These are phyloP conservation scores for Dendrobium chrysotoxum DNA, from an alignment of 106 monocot genomes.

Conservation along the genomic window DNA sequence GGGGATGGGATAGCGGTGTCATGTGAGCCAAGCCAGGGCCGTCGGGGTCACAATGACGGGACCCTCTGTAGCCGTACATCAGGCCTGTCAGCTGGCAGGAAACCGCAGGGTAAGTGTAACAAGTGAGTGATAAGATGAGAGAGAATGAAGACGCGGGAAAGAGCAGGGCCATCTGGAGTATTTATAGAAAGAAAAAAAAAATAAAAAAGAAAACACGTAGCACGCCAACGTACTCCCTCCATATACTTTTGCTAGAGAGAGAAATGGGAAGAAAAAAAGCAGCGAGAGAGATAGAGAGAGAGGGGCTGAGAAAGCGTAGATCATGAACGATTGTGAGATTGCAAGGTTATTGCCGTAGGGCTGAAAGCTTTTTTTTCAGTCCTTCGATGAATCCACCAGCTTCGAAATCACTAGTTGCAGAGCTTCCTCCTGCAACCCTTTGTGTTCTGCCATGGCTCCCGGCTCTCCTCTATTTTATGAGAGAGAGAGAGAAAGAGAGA, in stretches of 20 bases:
- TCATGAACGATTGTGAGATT: too few relatives aligned
- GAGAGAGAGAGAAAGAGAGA: neutral
- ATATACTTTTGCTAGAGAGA: neutral
- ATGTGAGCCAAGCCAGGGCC: constrained; percentile 12
- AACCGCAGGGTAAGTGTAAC: constrained; percentile 2
- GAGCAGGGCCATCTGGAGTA: neutral
- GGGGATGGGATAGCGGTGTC: neutral
- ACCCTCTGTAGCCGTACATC: constrained; percentile 21
- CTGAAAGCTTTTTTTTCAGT: too few relatives aligned
- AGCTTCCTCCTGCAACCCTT: neutral
- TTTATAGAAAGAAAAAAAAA: neutral
- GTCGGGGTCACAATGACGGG: constrained; percentile 14
- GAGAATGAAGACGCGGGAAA: neutral
- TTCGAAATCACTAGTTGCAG: neutral
- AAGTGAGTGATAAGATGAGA: neutral
- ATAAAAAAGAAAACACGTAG: too few relatives aligned
- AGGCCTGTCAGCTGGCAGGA: constrained; percentile 20
- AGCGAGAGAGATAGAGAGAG: too few relatives aligned
- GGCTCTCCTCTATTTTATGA: neutral
- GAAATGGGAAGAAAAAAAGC: neutral
- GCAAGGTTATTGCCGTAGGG: too few relatives aligned
- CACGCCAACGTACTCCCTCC: neutral
- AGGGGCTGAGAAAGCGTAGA: too few relatives aligned
- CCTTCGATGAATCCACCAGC: neutral
- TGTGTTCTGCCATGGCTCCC: neutral